A percentile compares a stretch with the other conserved stretches of the same genome.
phyloP scores from a whole-genome alignment of 495 filamentous ascomycete genomes.

The Tuber borchii region DNA sequence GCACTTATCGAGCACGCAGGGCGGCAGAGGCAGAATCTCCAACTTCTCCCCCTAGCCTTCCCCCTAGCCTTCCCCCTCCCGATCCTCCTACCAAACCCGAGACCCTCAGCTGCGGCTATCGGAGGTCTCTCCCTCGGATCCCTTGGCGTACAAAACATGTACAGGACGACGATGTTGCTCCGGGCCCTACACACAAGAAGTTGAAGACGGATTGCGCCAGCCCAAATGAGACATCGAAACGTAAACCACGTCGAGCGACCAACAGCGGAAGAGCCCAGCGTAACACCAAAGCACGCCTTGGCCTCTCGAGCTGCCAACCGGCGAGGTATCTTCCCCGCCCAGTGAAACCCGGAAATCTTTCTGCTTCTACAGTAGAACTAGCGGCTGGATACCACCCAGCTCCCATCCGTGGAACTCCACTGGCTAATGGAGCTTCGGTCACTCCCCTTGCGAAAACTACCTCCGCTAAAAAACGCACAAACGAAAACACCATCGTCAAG shows the following conservation, averaged over 20 bases:
- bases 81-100: background rate
- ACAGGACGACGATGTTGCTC: background rate
- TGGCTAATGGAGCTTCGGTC: background rate
- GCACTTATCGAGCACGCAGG: background rate
- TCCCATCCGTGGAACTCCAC: background rate
- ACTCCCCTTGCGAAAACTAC: background rate
- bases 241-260: background rate
- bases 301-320: background rate
- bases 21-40: background rate
- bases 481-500: background rate
- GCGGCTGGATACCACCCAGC: no score
- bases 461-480: background rate
- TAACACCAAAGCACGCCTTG: background rate
- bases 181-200: background rate
- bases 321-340: background rate
- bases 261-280: background rate
- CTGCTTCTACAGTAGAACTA: no score
- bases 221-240: background rate
- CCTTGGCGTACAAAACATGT: background rate
- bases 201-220: background rate
- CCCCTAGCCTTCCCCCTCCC: background rate
- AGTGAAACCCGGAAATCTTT: background rate
- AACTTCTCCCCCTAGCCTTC: background rate
- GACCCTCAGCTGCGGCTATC: background rate
- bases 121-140: no score